A percentile compares a stretch with the other conserved stretches of the same genome.
Conservation (phyloP, 192 early-diverging fungal species). For the Coemansia sp. region DNA sequence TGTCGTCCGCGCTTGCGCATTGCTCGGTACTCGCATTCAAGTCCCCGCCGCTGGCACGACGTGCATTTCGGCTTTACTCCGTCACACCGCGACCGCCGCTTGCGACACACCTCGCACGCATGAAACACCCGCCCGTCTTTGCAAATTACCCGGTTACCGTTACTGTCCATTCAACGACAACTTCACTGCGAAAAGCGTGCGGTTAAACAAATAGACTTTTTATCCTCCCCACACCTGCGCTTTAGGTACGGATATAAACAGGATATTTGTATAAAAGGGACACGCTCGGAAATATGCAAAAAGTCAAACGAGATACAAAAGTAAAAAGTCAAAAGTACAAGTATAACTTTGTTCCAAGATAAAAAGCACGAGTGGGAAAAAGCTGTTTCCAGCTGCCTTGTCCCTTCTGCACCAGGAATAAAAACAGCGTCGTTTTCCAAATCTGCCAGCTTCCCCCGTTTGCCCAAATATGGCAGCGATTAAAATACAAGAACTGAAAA, state of each 20-base stretch:
- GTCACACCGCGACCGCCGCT: slow-evolving; percentile 45
- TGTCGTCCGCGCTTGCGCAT: slow-evolving; percentile 55
- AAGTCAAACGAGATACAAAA: slow-evolving; percentile 5
- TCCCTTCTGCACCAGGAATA: too few relatives aligned
- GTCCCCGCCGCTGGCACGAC: slow-evolving; percentile 37
- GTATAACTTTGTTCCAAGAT: neutral
- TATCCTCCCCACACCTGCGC: slow-evolving; percentile 2
- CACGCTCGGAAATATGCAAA: neutral
- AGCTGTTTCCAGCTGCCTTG: too few relatives aligned
- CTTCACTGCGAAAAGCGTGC: too few relatives aligned
- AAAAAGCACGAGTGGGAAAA: too few relatives aligned
- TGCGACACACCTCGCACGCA: slow-evolving; percentile 52
- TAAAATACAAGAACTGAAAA: too few relatives aligned
- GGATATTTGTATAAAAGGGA: slow-evolving; percentile 3
- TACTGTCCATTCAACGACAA: neutral
- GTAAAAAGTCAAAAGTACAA: neutral
- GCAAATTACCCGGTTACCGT: slow-evolving; percentile 33
- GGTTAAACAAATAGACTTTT: neutral
- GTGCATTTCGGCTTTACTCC: slow-evolving; percentile 42
- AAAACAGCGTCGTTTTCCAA: too few relatives aligned
- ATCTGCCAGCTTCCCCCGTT: too few relatives aligned
- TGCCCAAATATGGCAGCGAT: too few relatives aligned
- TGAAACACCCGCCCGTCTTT: slow-evolving; percentile 55
- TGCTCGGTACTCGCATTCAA: slow-evolving; percentile 50
- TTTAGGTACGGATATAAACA: neutral